Base-by-base conservation (phyloP, 768 basidiomycete genomes). In the Termitomyces sp. region DNA sequence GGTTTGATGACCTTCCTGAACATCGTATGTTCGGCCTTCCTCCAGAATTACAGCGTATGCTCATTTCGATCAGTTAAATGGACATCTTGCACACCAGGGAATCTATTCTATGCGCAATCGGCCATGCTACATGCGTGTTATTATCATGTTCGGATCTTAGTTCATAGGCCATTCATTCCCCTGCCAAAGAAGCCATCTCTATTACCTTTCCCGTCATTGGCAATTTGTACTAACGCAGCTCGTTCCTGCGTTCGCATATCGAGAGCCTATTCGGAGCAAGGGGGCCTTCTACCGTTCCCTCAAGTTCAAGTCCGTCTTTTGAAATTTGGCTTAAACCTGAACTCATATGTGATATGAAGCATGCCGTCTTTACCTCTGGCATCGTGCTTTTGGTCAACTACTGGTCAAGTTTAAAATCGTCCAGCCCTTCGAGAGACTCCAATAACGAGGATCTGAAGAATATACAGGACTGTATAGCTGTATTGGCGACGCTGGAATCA, bases 201-300 rank as follows among this genome's bases (percentile, higher is more conserved):
- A 2, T 57, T 70, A 10, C 65, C 71, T 2, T 79, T 85, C 47
- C 85, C 87, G 73, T 65, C 91, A 0, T 75, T 93, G 34, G 88
- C 89, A 0, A 92, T 94, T 53, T 93, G 91, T 68, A 84, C 87
- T 10, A 93, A 93, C 59, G 85, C 93, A 0, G 89, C 93, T 4
- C 78, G 90, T 7, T 89, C 88, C 0, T 87, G 83, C 58, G 81
- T 80, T 37, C 88, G 86, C 64, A 79, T 94, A 37, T 68, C 88
- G 20, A 88, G 89, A 71, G 56, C 72, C 48, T 71, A 75, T 56
- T 72, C 76, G 34, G 69, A 66, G 51, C 68, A 76, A 5, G 43
- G 52, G 16, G 66, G 69, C 6, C 55, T 44, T 12, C 56, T 74
- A 32, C 76, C 75, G 2, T 60, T 76, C 48, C 71, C 74, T 9